Conservation (phyloP, 2,329 filamentous ascomycete genomes). For the Penicillium italicum region DNA sequence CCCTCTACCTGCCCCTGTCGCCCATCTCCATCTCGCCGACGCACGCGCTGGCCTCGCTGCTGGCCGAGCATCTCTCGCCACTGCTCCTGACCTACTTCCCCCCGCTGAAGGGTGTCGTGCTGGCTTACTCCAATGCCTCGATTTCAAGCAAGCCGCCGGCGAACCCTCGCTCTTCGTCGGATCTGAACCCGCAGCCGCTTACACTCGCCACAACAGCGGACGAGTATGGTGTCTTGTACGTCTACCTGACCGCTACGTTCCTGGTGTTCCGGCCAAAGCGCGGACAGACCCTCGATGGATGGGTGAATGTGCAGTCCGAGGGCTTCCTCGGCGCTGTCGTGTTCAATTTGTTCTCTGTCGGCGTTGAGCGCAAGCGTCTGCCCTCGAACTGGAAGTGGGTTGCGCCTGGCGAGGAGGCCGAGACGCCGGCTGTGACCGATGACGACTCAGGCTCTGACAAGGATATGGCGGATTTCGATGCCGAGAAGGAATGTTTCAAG, state of each 20-base stretch:
- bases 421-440: slow-evolving; percentile 21
- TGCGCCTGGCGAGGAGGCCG: slow-evolving; percentile 48
- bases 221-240: slow-evolving; percentile 82
- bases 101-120: slow-evolving; percentile 55
- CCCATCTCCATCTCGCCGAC: slow-evolving; percentile 53
- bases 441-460: slow-evolving; percentile 24
- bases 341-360: slow-evolving; percentile 88
- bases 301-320: slow-evolving; percentile 80
- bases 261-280: slow-evolving; percentile 74
- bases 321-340: slow-evolving; percentile 85
- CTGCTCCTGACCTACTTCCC: slow-evolving; percentile 62
- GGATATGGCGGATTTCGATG: slow-evolving; percentile 29
- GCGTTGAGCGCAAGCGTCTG: slow-evolving; percentile 71
- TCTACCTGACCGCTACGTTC: slow-evolving; percentile 85
- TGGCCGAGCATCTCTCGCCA: slow-evolving; percentile 60
- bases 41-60: slow-evolving; percentile 54
- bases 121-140: slow-evolving; percentile 51
- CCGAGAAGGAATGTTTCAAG: slow-evolving; percentile 40
- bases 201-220: slow-evolving; percentile 53
- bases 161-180: slow-evolving; percentile 25
- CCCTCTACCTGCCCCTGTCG: slow-evolving; percentile 63
- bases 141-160: slow-evolving; percentile 42
- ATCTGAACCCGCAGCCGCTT: slow-evolving; percentile 36
- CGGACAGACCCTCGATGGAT: slow-evolving; percentile 73
- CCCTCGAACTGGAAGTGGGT: slow-evolving; percentile 80